phyloP scores from a whole-genome alignment of 2,329 filamentous ascomycete genomes.

The Colletotrichum higginsianum region DNA sequence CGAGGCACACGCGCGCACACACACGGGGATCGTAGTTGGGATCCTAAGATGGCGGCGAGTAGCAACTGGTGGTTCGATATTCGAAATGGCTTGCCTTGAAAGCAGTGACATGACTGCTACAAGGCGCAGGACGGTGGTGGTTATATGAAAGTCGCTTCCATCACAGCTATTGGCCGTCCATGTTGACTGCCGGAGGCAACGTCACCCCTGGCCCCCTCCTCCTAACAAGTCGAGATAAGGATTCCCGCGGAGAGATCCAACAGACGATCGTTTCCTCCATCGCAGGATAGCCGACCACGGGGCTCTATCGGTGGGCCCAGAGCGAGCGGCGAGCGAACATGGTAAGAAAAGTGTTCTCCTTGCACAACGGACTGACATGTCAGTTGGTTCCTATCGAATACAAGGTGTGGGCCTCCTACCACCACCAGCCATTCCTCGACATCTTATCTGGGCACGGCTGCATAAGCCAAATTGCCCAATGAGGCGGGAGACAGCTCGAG shows the following conservation, averaged over 20 bases:
- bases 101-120: not conserved
- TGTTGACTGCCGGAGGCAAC: slow-evolving; percentile 22
- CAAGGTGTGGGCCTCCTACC: not conserved
- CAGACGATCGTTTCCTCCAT: slow-evolving; percentile 4
- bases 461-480: slow-evolving; percentile 5
- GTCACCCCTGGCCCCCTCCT: not conserved
- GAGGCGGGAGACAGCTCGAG: not conserved
- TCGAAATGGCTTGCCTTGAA: not conserved
- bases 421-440: not conserved
- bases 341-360: not conserved
- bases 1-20: too few relatives aligned
- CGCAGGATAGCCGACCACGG: slow-evolving; percentile 19
- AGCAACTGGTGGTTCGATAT: too few relatives aligned
- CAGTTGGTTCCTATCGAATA: not conserved
- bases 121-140: not conserved
- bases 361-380: not conserved
- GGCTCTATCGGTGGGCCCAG: slow-evolving; percentile 12
- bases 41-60: not conserved
- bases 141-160: slow-evolving; percentile 23
- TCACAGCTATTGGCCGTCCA: not conserved
- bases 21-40: not conserved
- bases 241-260: slow-evolving; percentile 31
- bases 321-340: not conserved
- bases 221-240: slow-evolving; percentile 25
- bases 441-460: too few relatives aligned